Conservation (phyloP, 2,329 filamentous ascomycete genomes). For the Botrytis paeoniae region DNA sequence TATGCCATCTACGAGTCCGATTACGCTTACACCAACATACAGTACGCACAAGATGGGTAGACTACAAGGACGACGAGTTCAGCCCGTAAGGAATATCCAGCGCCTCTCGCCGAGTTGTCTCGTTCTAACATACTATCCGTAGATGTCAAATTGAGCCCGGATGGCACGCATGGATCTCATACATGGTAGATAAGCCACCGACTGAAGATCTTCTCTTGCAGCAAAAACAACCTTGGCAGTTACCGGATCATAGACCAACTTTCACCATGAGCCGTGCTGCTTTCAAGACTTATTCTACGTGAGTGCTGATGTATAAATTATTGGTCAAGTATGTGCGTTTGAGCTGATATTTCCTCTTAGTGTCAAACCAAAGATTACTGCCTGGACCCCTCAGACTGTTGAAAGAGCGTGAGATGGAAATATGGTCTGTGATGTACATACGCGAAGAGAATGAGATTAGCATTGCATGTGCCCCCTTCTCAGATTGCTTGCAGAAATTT, state of each 20-base stretch:
- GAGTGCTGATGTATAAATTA: constrained; percentile 43
- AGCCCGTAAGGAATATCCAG: constrained; percentile 57
- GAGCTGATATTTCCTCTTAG: constrained; percentile 37
- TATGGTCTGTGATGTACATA: constrained; percentile 32
- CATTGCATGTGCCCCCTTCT: neutral
- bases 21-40: constrained; percentile 24
- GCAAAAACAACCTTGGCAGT: constrained; percentile 71
- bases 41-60: constrained; percentile 97
- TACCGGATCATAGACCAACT: constrained; percentile 67
- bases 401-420: constrained; percentile 27
- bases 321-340: constrained; percentile 7
- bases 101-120: neutral
- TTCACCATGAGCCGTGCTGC: constrained; percentile 73
- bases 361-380: constrained; percentile 51
- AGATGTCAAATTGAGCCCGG: constrained; percentile 86
- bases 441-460: constrained; percentile 14
- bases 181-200: constrained; percentile 84
- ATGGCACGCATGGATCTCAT: constrained; percentile 98
- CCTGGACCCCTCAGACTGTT: constrained; percentile 49
- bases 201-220: constrained; percentile 70
- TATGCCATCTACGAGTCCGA: neutral
- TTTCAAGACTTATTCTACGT: constrained; percentile 96
- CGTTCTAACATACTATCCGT: constrained; percentile 2
- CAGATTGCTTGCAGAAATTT: neutral
- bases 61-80: constrained; percentile 86